Percentiles rank a stretch among this genome's conserved stretches.
These are phyloP conservation scores for Cercospora brassicicola DNA, from an alignment of 2,329 filamentous ascomycete species.

Conservation along the genomic window DNA sequence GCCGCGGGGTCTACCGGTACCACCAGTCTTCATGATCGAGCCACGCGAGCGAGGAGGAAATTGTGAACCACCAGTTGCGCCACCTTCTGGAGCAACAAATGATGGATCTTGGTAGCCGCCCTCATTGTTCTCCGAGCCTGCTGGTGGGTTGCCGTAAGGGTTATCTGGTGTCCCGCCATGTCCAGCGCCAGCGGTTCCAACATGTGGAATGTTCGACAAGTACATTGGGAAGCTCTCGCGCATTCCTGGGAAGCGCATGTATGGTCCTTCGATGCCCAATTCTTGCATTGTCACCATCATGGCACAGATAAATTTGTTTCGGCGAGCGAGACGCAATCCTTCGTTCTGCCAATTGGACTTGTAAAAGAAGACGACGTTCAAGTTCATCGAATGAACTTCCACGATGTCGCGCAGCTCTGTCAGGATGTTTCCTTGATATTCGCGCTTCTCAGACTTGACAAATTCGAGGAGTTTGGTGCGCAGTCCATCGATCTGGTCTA, in stretches of 20 bases:
- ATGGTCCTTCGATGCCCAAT: constrained; percentile 80
- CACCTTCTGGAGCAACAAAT: constrained; percentile 42
- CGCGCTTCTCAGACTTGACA: constrained; percentile 79
- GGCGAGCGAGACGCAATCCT: constrained; percentile 78
- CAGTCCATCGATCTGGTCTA: constrained; percentile 78
- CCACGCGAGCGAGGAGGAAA: constrained; percentile 34
- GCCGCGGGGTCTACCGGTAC: constrained; percentile 48
- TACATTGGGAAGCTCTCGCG: constrained; percentile 68
- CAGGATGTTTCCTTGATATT: constrained; percentile 82
- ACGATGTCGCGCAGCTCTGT: constrained; percentile 79
- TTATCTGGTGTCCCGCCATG: constrained; percentile 49
- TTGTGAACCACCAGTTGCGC: constrained; percentile 19
- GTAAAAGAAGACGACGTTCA: constrained; percentile 97
- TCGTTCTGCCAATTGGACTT: constrained; percentile 98
- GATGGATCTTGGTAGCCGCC: constrained; percentile 43
- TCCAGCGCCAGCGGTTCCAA: constrained; percentile 45
- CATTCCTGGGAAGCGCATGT: constrained; percentile 69
- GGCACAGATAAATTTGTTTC: constrained; percentile 92
- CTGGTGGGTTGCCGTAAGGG: constrained; percentile 41
- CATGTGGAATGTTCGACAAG: constrained; percentile 54
- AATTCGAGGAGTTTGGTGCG: constrained; percentile 80
- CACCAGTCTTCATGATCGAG: constrained; percentile 51
- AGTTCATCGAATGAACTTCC: constrained; percentile 78
- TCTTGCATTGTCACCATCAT: constrained; percentile 83
- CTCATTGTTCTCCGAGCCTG: constrained; percentile 11